Percentiles rank a stretch among this genome's conserved stretches.
Conservation (phyloP, 2,329 filamentous ascomycete genomes). For the Achaetomium macrosporum region DNA sequence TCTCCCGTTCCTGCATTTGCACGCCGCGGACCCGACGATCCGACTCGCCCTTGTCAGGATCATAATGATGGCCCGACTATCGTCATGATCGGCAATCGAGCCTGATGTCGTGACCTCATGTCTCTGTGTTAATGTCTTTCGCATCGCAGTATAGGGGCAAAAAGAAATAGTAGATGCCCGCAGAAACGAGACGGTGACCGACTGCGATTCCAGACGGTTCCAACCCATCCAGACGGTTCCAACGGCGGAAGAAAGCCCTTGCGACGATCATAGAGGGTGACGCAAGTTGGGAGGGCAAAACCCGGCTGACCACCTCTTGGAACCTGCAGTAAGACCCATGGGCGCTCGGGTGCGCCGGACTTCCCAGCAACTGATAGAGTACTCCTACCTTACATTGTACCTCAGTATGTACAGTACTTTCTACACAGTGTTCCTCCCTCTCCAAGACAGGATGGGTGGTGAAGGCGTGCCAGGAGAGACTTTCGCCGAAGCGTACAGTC, state of each 20-base stretch:
- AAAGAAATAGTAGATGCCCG: background rate
- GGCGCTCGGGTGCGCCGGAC: constrained; percentile 17
- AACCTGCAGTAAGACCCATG: constrained; percentile 21
- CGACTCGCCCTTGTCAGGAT: background rate
- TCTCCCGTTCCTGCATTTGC: constrained; percentile 6
- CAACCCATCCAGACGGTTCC: no score
- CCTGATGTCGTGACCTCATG: background rate
- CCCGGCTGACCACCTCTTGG: constrained; percentile 18
- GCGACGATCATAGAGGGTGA: constrained; percentile 1
- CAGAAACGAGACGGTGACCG: no score
- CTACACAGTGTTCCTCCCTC: no score
- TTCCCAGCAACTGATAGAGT: no score
- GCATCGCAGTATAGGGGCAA: background rate
- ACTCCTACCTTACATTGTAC: no score
- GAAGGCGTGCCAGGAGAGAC: no score
- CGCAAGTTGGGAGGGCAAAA: constrained; percentile 14
- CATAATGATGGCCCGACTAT: background rate
- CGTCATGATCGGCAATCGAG: constrained; percentile 4
- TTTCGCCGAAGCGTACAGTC: no score
- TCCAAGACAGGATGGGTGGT: no score
- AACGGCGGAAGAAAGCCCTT: background rate
- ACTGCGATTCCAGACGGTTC: no score
- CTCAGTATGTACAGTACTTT: background rate
- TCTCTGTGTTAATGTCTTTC: background rate
- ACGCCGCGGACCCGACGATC: constrained; percentile 4